A percentile compares a stretch with the other conserved stretches of the same genome.
These are phyloP conservation scores for Cornus controversa DNA, from an alignment of 148 eudicot species.

Conservation along the genomic window DNA sequence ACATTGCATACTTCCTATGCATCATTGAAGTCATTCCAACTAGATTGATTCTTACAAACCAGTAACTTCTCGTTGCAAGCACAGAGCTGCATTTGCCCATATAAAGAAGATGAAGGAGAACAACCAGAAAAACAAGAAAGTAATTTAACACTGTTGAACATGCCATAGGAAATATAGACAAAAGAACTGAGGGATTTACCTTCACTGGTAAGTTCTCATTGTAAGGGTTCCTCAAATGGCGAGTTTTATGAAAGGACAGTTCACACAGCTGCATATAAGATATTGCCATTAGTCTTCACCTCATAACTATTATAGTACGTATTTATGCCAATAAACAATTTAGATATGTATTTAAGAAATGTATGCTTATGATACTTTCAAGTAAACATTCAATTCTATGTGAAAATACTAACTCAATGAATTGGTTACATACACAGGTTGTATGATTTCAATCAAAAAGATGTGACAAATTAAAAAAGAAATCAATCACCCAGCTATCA, in stretches of 20 bases:
- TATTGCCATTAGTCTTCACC: constrained; percentile 6
- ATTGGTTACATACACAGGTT: background rate
- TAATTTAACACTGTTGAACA: background rate
- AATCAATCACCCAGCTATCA: background rate
- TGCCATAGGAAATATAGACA: background rate
- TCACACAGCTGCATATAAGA: constrained; percentile 80
- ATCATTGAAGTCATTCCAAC: background rate
- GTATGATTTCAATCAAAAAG: background rate
- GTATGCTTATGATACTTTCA: background rate
- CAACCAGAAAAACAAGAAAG: background rate
- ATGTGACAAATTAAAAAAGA: background rate
- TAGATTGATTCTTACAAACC: background rate
- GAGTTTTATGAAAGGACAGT: constrained; percentile 90
- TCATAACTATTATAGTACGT: background rate
- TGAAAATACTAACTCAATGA: background rate
- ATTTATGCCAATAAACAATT: background rate
- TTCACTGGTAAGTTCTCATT: constrained; percentile 96
- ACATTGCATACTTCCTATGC: background rate
- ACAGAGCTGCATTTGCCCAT: background rate
- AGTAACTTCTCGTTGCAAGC: constrained; percentile 1
- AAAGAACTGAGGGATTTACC: constrained; percentile 42
- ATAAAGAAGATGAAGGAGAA: background rate
- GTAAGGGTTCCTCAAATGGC: constrained; percentile 93
- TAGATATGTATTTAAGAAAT: constrained; percentile 7
- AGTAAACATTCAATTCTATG: background rate